Evolutionary conservation across 1,284 basidiomycete species (phyloP).

Genomic region (Irpex sp.): DNA sequence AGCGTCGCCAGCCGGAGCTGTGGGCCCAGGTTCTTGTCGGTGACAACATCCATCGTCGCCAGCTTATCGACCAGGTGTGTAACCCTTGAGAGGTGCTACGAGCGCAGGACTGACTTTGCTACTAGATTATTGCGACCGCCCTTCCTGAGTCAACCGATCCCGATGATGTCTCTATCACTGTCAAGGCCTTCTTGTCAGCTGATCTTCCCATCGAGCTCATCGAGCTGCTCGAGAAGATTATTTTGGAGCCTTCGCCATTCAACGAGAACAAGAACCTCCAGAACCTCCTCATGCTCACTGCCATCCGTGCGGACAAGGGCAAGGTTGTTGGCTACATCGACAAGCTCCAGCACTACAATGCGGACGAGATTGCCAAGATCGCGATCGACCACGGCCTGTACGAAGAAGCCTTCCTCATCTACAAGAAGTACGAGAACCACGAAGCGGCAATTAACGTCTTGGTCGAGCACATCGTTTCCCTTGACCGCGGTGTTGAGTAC

Average conservation of each 20-base stretch:
- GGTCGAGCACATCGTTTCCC: conserved; percentile 97
- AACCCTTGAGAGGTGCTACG: not conserved
- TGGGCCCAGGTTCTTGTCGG: conserved; percentile 94
- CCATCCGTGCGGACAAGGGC: conserved; percentile 97
- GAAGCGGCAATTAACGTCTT: conserved; percentile 96
- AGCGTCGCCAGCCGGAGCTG: conserved; percentile 92
- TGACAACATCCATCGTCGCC: conserved; percentile 91
- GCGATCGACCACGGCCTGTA: conserved; percentile 95
- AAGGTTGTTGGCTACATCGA: conserved; percentile 99
- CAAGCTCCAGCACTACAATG: conserved; percentile 94
- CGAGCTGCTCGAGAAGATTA: conserved; percentile 97
- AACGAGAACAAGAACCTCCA: conserved; percentile 96
- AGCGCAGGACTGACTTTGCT: not conserved
- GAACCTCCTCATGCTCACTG: conserved; percentile 92
- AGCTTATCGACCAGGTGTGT: conserved; percentile 89
- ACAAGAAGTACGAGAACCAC: conserved; percentile 93
- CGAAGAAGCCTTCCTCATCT: conserved; percentile 96
- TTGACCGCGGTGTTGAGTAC: conserved; percentile 95
- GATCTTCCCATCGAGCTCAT: conserved; percentile 98
- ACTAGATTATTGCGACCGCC: conserved; percentile 87
- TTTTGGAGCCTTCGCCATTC: conserved; percentile 96
- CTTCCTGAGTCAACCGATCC: conserved; percentile 97
- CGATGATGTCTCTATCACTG: conserved; percentile 97
- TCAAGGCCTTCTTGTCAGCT: conserved; percentile 98
- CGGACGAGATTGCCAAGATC: conserved; percentile 94